These are phyloP conservation scores for Hymenoscyphus fructigenus DNA, from an alignment of 2,329 filamentous ascomycete species.

Conservation along the genomic window DNA sequence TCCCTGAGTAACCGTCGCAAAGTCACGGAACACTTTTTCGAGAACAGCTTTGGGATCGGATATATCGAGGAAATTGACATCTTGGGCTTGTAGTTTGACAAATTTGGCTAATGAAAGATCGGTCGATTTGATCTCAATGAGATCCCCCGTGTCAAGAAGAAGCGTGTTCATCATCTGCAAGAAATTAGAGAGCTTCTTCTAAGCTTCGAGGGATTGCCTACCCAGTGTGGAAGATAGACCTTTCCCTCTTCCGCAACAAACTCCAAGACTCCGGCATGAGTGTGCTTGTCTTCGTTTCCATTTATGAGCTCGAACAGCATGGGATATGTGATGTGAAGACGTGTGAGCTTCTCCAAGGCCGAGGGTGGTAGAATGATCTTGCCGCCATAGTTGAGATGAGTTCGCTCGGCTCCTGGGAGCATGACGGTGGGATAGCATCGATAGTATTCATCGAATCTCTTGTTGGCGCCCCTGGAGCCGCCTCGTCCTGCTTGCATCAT, in stretches of 20 bases:
- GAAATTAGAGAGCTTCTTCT: constrained; percentile 12
- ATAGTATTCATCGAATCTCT: constrained; percentile 98
- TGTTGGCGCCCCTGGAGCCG: constrained; percentile 42
- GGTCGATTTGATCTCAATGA: constrained; percentile 93
- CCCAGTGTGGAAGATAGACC: constrained; percentile 95
- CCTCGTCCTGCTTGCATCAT: constrained; percentile 25
- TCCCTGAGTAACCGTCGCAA: constrained; percentile 87
- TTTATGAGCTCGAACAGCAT: constrained; percentile 97
- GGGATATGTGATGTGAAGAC: constrained; percentile 94
- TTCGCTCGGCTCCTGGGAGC: constrained; percentile 85
- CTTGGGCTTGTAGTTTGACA: constrained; percentile 96
- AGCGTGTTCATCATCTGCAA: constrained; percentile 89
- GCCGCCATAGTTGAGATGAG: constrained; percentile 90
- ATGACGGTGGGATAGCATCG: constrained; percentile 94
- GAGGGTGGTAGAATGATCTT: constrained; percentile 98
- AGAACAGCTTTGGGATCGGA: constrained; percentile 96
- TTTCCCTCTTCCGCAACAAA: constrained; percentile 97
- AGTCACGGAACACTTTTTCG: constrained; percentile 94
- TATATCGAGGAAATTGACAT: constrained; percentile 90
- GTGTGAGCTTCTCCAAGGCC: constrained; percentile 92
- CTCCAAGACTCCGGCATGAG: constrained; percentile 92
- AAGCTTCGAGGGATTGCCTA: constrained; percentile 41
- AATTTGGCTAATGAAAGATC: constrained; percentile 86
- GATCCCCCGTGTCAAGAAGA: constrained; percentile 83
- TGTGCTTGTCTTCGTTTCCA: constrained; percentile 73